Evolutionary conservation across 2,329 filamentous ascomycete species (phyloP).

Genomic region (Akanthomyces dipterigenus): DNA sequence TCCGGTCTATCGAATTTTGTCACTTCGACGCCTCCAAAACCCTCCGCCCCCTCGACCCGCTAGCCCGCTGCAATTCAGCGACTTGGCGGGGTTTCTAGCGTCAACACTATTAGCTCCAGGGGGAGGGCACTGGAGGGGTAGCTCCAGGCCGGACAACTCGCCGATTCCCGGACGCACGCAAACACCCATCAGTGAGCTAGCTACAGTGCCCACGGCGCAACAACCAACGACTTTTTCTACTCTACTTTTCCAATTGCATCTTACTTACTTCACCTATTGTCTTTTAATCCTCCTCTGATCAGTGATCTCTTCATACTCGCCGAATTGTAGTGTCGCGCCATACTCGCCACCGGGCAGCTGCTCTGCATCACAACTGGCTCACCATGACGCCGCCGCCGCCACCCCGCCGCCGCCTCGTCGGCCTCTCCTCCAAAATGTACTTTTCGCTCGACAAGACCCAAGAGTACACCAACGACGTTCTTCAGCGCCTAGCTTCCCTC

Average conservation of each 20-base stretch:
- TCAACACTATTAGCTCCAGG: not conserved
- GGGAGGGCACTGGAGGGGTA: not conserved
- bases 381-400: conserved; percentile 21
- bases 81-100: not conserved
- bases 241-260: no score
- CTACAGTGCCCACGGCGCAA: not conserved
- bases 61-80: not conserved
- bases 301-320: no score
- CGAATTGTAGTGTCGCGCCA: not conserved
- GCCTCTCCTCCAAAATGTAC: conserved; percentile 75
- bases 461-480: conserved; percentile 45
- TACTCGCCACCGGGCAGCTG: not conserved
- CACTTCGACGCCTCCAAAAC: no score
- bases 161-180: not conserved
- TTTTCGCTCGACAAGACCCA: conserved; percentile 61
- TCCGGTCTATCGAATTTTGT: no score
- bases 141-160: not conserved
- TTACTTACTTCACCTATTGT: no score
- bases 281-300: no score
- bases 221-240: no score
- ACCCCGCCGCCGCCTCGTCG: conserved; percentile 55
- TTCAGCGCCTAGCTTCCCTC: conserved; percentile 37
- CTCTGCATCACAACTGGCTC: not conserved
- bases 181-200: no score
- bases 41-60: not conserved